A percentile compares a stretch with the other conserved stretches of the same genome.
These are phyloP conservation scores for Kazachstania martiniae DNA, from an alignment of 805 yeast genomes.

Conservation along the genomic window DNA sequence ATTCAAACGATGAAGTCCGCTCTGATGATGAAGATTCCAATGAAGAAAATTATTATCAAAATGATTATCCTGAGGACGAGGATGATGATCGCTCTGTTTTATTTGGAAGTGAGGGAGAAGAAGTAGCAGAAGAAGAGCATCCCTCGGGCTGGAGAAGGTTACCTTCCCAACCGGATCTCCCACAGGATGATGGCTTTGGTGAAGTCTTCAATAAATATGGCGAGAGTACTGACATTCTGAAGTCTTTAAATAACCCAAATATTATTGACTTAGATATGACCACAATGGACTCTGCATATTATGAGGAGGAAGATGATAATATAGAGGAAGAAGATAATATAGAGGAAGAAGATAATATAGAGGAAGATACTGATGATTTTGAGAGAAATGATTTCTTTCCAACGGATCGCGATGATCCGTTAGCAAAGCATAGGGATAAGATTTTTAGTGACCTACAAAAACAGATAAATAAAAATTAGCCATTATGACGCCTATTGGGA, in stretches of 20 bases:
- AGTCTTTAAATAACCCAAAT: conserved; percentile 15
- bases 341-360: conserved; percentile 39
- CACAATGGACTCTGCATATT: conserved; percentile 4
- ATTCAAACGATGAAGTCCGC: conserved; percentile 31
- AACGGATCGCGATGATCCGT: conserved; percentile 44
- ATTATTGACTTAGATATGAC: conserved; percentile 27
- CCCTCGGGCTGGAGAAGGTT: not conserved
- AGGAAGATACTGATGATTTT: conserved; percentile 35
- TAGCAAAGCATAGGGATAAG: conserved; percentile 53
- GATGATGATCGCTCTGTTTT: conserved; percentile 43
- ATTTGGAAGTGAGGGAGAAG: conserved; percentile 29
- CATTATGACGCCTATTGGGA: no score
- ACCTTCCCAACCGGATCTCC: not conserved
- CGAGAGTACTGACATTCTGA: conserved; percentile 14
- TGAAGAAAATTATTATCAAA: conserved; percentile 84
- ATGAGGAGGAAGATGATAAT: conserved; percentile 35
- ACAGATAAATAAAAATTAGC: conserved; percentile 48
- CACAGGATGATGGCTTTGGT: conserved; percentile 6
- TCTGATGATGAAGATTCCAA: conserved; percentile 79
- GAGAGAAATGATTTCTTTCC: conserved; percentile 46
- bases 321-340: conserved; percentile 72
- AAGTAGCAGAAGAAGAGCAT: conserved; percentile 27
- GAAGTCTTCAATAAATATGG: conserved; percentile 18
- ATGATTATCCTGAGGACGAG: conserved; percentile 93
- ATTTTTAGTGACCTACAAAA: conserved; percentile 47